These are phyloP conservation scores for Claviceps spartinae DNA, from an alignment of 2,329 filamentous ascomycete species.

Conservation along the genomic window DNA sequence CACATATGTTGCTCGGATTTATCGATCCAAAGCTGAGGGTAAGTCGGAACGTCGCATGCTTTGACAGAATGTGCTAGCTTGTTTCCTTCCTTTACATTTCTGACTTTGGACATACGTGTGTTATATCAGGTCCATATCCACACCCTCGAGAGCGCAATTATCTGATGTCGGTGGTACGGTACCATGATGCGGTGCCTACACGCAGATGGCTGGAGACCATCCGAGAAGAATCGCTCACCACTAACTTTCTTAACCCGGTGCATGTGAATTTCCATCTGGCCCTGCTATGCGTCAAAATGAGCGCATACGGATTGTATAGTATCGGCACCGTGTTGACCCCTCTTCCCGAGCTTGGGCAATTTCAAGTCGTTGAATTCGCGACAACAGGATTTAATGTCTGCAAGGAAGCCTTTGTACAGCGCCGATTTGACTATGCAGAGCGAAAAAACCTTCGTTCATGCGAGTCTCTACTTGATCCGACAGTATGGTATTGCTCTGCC, in stretches of 20 bases:
- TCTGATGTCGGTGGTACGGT: slow-evolving; percentile 3
- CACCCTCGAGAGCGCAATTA: background rate
- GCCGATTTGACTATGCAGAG: background rate
- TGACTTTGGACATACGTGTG: background rate
- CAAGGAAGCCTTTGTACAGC: slow-evolving; percentile 4
- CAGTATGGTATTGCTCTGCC: no score
- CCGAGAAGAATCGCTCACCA: background rate
- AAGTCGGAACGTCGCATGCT: background rate
- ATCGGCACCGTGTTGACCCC: background rate
- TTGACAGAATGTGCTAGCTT: background rate
- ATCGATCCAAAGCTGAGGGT: background rate
- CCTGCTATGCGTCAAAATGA: slow-evolving; percentile 2
- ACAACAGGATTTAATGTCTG: slow-evolving; percentile 2
- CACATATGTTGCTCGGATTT: slow-evolving; percentile 1
- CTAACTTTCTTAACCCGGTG: no score
- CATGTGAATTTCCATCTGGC: background rate
- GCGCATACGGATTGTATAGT: slow-evolving; percentile 1
- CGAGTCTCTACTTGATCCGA: no score
- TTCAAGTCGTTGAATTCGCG: background rate
- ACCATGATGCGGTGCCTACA: background rate
- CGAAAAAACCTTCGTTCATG: background rate
- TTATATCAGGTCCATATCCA: background rate
- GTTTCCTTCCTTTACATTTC: background rate
- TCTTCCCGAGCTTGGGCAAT: no score
- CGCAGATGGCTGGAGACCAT: slow-evolving; percentile 1